Percentiles rank a stretch among this genome's conserved stretches.
These are phyloP conservation scores for Boletus coccyginus DNA, from an alignment of 768 basidiomycete genomes.

Conservation along the genomic window DNA sequence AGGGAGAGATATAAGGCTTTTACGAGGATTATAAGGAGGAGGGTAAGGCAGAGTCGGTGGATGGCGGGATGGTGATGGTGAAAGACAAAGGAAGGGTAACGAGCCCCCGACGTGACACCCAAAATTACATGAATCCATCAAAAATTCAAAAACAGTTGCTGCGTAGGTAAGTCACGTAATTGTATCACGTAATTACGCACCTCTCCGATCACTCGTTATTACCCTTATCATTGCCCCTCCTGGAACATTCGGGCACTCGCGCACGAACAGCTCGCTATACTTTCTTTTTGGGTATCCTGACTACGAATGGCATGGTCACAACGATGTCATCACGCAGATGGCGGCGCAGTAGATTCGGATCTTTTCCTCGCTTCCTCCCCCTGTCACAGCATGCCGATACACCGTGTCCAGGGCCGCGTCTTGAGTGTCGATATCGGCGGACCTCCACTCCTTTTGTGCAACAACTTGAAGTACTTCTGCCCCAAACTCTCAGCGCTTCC, in stretches of 20 bases:
- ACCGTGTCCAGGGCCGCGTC: no score
- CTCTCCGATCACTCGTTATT: slow-evolving; percentile 20
- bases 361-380: slow-evolving; percentile 6
- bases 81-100: slow-evolving; percentile 28
- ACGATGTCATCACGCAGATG: neutral
- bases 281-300: neutral
- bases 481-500: slow-evolving; percentile 4
- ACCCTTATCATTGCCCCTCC: slow-evolving; percentile 10
- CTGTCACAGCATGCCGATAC: neutral
- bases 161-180: slow-evolving; percentile 31
- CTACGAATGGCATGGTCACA: neutral
- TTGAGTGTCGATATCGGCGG: no score
- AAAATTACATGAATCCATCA: slow-evolving; percentile 32
- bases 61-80: slow-evolving; percentile 26
- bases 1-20: slow-evolving; percentile 7
- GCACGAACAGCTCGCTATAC: neutral
- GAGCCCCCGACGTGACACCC: slow-evolving; percentile 26
- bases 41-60: slow-evolving; percentile 10
- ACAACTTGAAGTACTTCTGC: no score
- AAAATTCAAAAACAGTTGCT: slow-evolving; percentile 33
- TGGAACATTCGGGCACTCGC: neutral
- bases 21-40: slow-evolving; percentile 15
- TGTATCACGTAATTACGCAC: slow-evolving; percentile 24
- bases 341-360: neutral
- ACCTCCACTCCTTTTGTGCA: no score